Conservation (phyloP, 1,284 basidiomycete genomes). For the Leccinum brunneo-olivaceum region DNA sequence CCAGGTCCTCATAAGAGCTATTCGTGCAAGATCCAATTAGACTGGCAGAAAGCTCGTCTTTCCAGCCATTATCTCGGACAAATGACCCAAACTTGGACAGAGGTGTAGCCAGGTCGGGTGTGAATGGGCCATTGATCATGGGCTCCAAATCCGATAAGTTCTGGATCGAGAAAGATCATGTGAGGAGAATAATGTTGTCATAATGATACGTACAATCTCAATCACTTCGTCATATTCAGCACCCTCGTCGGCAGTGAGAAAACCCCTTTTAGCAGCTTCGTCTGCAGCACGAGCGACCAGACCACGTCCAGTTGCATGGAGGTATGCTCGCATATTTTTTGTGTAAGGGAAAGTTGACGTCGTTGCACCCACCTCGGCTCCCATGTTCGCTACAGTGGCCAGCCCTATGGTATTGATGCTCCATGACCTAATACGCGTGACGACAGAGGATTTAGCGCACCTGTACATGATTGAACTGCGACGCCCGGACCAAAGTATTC, state of each 20-base stretch:
- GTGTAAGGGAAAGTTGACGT: constrained; percentile 98
- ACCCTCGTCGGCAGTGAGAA: constrained; percentile 79
- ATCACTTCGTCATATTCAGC: constrained; percentile 97
- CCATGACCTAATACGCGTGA: background rate
- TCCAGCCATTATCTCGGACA: constrained; percentile 83
- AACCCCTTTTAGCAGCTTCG: constrained; percentile 71
- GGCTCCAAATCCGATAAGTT: constrained; percentile 92
- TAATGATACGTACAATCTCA: constrained; percentile 66
- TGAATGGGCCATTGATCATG: constrained; percentile 96
- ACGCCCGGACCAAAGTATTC: constrained; percentile 99
- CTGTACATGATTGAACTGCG: constrained; percentile 87
- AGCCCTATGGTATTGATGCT: constrained; percentile 45
- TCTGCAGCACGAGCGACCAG: constrained; percentile 87
- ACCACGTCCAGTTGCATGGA: constrained; percentile 85
- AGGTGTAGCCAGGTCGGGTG: constrained; percentile 93
- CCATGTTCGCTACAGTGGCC: constrained; percentile 97
- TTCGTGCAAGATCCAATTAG: constrained; percentile 98
- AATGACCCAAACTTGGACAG: constrained; percentile 86
- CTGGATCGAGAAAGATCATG: constrained; percentile 32
- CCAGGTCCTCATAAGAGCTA: constrained; percentile 95
- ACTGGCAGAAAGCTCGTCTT: constrained; percentile 85
- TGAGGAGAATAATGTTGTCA: background rate
- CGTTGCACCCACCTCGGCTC: constrained; percentile 97
- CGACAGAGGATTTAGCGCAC: constrained; percentile 32
- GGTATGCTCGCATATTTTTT: constrained; percentile 81